These are phyloP conservation scores for Artomyces pyxidatus DNA, from an alignment of 768 basidiomycete species.

Conservation along the genomic window DNA sequence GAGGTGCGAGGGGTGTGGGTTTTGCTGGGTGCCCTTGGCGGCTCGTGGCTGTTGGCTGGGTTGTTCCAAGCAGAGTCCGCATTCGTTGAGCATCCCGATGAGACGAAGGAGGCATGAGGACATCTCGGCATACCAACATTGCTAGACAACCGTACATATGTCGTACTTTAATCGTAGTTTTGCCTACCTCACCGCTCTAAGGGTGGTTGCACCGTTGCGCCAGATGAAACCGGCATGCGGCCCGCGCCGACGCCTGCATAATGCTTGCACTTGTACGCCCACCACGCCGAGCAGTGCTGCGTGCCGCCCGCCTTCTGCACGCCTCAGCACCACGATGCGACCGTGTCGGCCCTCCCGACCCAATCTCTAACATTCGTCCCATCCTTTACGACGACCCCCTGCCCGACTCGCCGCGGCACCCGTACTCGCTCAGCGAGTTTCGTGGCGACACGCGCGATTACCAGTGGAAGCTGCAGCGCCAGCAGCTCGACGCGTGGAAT, in stretches of 20 bases:
- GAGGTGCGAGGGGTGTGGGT: slow-evolving; percentile 40
- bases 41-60: slow-evolving; percentile 40
- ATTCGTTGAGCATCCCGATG: slow-evolving; percentile 15
- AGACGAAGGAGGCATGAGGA: too few species aligned
- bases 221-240: too few species aligned
- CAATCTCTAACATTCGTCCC: slow-evolving; percentile 72
- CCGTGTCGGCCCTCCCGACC: slow-evolving; percentile 66
- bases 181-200: too few species aligned
- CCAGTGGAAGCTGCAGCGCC: slow-evolving; percentile 61
- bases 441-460: slow-evolving; percentile 40
- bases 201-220: too few species aligned
- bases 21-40: slow-evolving; percentile 39
- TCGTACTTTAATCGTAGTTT: too few species aligned
- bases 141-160: too few species aligned
- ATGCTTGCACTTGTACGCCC: too few species aligned
- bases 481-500: slow-evolving; percentile 67
- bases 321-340: slow-evolving; percentile 16
- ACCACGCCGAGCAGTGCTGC: too few species aligned
- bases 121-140: too few species aligned
- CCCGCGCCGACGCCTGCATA: too few species aligned
- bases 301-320: slow-evolving; percentile 12
- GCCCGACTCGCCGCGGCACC: slow-evolving; percentile 35
- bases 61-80: slow-evolving; percentile 17
- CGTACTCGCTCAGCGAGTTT: slow-evolving; percentile 78
- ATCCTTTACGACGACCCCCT: slow-evolving; percentile 60